Evolutionary conservation across 495 filamentous ascomycete species (phyloP).

Genomic region (Zalerion maritima): DNA sequence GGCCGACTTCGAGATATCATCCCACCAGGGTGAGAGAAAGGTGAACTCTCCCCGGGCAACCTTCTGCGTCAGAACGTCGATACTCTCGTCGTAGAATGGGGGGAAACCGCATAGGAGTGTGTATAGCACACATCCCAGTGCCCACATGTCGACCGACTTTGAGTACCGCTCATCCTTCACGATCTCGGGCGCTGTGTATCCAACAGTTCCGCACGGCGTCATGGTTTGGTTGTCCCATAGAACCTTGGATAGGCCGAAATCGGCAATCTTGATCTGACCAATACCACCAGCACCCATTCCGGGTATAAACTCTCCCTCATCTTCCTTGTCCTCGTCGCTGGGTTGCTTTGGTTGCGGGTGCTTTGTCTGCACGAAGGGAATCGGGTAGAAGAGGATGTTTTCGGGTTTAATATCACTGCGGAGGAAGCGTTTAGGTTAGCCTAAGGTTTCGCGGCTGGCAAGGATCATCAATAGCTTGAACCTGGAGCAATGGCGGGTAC

Average conservation of each 20-base stretch:
- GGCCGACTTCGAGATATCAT: conserved; percentile 90
- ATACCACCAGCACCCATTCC: conserved; percentile 86
- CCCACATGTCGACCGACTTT: conserved; percentile 99
- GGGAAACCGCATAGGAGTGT: conserved; percentile 95
- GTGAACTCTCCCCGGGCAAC: conserved; percentile 94
- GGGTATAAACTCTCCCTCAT: conserved; percentile 84
- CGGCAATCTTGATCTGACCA: conserved; percentile 89
- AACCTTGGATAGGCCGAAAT: conserved; percentile 93
- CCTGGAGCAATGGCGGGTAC: too few relatives aligned
- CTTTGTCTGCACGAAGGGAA: conserved; percentile 64
- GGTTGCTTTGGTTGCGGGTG: conserved; percentile 60
- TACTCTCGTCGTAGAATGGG: conserved; percentile 97
- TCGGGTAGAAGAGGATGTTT: conserved; percentile 86
- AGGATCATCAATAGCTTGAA: too few relatives aligned
- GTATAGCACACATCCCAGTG: conserved; percentile 90
- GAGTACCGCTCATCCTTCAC: conserved; percentile 98
- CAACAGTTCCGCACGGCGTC: conserved; percentile 96
- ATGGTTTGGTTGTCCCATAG: conserved; percentile 99
- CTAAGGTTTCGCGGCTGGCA: conserved; percentile 5
- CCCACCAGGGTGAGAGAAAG: conserved; percentile 98
- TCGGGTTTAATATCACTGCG: conserved; percentile 95
- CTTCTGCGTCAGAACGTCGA: conserved; percentile 93
- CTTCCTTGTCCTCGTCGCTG: conserved; percentile 93
- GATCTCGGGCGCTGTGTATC: conserved; percentile 97
- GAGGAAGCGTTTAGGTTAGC: neutral